Conservation (phyloP, 306 rosid genomes). For the Prunus mira region DNA sequence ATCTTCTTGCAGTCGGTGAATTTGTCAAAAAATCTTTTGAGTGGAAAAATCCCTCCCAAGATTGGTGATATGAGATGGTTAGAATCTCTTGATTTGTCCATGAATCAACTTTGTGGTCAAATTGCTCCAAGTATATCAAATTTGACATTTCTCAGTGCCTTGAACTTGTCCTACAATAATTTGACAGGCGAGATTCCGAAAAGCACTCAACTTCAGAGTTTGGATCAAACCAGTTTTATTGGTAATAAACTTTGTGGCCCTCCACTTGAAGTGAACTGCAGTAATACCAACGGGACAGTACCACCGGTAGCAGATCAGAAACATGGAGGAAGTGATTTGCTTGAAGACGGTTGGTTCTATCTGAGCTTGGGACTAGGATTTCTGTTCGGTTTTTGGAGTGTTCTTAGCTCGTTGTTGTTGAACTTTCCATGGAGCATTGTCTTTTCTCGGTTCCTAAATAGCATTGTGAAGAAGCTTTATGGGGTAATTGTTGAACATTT, state of each 20-base stretch:
- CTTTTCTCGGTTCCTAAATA: neutral
- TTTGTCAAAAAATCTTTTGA: neutral
- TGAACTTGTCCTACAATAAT: slow-evolving; percentile 15
- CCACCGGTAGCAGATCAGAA: neutral
- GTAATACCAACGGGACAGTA: neutral
- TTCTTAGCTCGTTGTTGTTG: neutral
- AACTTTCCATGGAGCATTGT: neutral
- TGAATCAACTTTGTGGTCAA: slow-evolving; percentile 9
- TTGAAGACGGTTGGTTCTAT: neutral
- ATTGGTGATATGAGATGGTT: neutral
- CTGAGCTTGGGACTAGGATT: slow-evolving; percentile 10
- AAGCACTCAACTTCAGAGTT: neutral
- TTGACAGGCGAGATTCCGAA: slow-evolving; percentile 4
- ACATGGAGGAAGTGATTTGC: slow-evolving; percentile 7
- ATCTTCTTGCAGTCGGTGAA: neutral
- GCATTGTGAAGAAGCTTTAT: neutral
- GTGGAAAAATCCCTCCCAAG: neutral
- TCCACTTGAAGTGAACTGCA: neutral
- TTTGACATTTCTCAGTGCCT: neutral
- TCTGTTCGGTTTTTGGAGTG: neutral
- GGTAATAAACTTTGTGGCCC: slow-evolving; percentile 4
- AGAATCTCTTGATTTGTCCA: slow-evolving; percentile 7
- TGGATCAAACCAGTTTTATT: neutral
- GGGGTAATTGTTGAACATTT: no score
- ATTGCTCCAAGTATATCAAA: slow-evolving; percentile 1